A percentile compares a stretch with the other conserved stretches of the same genome.
Conservation (phyloP, 352 stramenopile genomes). For the Phytopythium aichiense region DNA sequence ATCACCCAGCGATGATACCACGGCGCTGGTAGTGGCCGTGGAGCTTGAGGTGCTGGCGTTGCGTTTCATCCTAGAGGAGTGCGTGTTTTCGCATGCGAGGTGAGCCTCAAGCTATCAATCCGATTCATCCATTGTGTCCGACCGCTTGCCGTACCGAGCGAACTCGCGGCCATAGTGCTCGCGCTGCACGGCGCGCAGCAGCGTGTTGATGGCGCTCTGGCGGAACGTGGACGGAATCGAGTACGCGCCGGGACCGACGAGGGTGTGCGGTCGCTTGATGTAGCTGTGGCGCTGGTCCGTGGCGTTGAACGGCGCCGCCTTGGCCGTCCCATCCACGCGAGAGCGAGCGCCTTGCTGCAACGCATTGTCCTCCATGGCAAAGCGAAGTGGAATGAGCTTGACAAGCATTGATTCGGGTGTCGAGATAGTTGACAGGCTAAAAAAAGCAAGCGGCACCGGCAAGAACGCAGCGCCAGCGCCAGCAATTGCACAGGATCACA, state of each 20-base stretch:
- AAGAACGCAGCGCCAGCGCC: not conserved
- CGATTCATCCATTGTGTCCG: not conserved
- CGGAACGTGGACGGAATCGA: slow-evolving; percentile 55
- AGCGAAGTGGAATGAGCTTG: not conserved
- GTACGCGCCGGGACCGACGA: slow-evolving; percentile 50
- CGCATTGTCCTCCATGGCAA: not conserved
- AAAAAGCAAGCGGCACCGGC: not conserved
- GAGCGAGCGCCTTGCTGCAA: not conserved
- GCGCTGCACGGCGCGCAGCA: slow-evolving; percentile 41
- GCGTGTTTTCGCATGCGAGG: not conserved
- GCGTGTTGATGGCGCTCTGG: slow-evolving; percentile 22
- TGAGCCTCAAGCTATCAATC: not conserved
- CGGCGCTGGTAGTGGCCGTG: not conserved
- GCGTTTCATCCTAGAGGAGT: slow-evolving; percentile 8
- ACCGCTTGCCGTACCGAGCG: slow-evolving; percentile 21
- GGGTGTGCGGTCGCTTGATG: slow-evolving; percentile 42
- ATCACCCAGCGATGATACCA: not conserved
- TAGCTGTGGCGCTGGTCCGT: slow-evolving; percentile 37
- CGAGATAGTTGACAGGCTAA: not conserved
- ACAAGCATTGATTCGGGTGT: not conserved
- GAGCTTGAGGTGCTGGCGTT: slow-evolving; percentile 1
- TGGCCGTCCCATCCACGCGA: not conserved
- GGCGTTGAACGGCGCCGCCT: not conserved
- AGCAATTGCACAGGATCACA: slow-evolving; percentile 1
- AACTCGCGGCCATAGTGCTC: slow-evolving; percentile 56